A percentile compares a stretch with the other conserved stretches of the same genome.
Conservation (phyloP, 169 alveolate genomes). For the Cryptosporidium canis region DNA sequence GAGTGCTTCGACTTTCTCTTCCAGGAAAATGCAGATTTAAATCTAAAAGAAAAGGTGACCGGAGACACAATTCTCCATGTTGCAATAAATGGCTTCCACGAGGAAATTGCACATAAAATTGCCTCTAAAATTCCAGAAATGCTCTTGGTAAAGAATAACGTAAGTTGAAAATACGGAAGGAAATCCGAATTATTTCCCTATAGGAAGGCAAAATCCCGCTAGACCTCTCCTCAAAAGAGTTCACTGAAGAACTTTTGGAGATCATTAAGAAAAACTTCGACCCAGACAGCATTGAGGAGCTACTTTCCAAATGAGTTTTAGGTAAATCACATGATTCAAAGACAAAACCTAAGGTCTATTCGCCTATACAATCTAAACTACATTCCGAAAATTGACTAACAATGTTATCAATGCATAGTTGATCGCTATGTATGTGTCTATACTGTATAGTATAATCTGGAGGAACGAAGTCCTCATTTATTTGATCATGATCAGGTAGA, state of each 20-base stretch:
- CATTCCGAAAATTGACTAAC: slow-evolving; percentile 17
- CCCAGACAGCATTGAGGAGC: not conserved
- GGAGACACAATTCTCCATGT: slow-evolving; percentile 53
- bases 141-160: slow-evolving; percentile 32
- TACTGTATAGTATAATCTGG: not conserved
- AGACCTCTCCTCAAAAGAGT: slow-evolving; percentile 35
- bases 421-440: not conserved
- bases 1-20: slow-evolving; percentile 18
- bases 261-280: slow-evolving; percentile 6
- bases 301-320: not conserved
- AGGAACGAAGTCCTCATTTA: slow-evolving; percentile 8
- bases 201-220: slow-evolving; percentile 66
- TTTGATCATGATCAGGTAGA: slow-evolving; percentile 10
- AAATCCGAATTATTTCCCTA: not conserved
- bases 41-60: not conserved
- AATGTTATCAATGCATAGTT: not conserved
- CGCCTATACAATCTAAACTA: slow-evolving; percentile 43
- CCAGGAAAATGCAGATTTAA: slow-evolving; percentile 13
- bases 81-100: slow-evolving; percentile 43
- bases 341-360: not conserved
- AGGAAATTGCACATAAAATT: slow-evolving; percentile 53
- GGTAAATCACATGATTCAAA: not conserved
- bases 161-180: not conserved
- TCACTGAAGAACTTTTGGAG: slow-evolving; percentile 39
- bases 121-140: slow-evolving; percentile 49